Percentiles rank a stretch among this genome's conserved stretches.
Conservation (phyloP, 257 asterid species). For the Paraleonurus japonicus region DNA sequence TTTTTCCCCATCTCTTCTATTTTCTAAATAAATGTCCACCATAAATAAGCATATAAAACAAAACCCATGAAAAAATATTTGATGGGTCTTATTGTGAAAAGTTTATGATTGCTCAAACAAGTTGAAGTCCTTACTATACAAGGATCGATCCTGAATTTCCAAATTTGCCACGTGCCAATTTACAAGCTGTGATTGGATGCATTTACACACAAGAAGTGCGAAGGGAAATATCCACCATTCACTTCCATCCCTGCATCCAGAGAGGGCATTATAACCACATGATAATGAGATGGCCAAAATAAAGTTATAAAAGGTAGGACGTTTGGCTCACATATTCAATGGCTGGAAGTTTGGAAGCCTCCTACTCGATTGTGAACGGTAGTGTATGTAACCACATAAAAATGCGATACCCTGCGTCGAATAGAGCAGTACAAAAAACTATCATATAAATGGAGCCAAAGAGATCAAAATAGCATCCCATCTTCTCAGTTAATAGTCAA, state of each 20-base stretch:
- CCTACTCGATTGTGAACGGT: conserved; percentile 57
- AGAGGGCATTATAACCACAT: conserved; percentile 5
- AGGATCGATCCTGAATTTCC: conserved; percentile 90
- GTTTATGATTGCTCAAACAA: conserved; percentile 77
- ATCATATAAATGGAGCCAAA: background rate
- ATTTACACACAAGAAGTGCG: conserved; percentile 79
- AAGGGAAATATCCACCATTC: conserved; percentile 99
- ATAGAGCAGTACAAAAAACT: background rate
- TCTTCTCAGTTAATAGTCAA: background rate
- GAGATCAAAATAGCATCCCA: background rate
- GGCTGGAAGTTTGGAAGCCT: conserved; percentile 80
- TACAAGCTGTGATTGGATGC: conserved; percentile 81
- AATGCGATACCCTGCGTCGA: conserved; percentile 73
- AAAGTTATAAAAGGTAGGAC: background rate
- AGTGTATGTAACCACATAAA: conserved; percentile 72
- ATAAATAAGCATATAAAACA: conserved; percentile 29
- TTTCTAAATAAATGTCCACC: conserved; percentile 34
- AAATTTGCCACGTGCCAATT: conserved; percentile 89
- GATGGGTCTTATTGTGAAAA: conserved; percentile 49
- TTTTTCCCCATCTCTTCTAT: conserved; percentile 34
- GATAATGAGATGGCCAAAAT: background rate
- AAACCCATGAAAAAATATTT: conserved; percentile 47
- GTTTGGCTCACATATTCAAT: conserved; percentile 75
- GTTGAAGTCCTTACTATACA: conserved; percentile 86
- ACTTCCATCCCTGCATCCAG: conserved; percentile 81